A percentile compares a stretch with the other conserved stretches of the same genome.
Evolutionary conservation across 140 eudicot species (phyloP).

Genomic region (Bidens hawaiensis): DNA sequence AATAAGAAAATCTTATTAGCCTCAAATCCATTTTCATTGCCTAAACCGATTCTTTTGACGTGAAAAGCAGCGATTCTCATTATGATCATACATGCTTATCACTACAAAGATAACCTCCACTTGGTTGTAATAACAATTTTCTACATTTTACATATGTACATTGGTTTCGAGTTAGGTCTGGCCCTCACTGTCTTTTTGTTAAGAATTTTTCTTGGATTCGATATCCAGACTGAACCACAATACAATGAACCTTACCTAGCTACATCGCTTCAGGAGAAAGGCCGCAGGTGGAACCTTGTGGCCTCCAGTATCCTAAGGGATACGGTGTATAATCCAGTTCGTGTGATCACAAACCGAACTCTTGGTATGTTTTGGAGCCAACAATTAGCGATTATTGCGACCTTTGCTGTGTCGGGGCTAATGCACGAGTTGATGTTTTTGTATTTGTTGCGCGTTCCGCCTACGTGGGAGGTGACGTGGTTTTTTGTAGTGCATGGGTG

Average conservation of each 20-base stretch:
- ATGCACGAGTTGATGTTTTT: constrained; percentile 56
- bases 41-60: too few species aligned
- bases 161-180: constrained; percentile 37
- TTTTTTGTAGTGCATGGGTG: constrained; percentile 60
- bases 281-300: constrained; percentile 73
- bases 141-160: constrained; percentile 39
- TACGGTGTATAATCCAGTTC: constrained; percentile 40
- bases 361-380: constrained; percentile 36
- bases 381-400: constrained; percentile 27
- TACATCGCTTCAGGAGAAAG: constrained; percentile 70
- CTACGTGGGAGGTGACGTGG: constrained; percentile 86
- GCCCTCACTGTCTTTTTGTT: constrained; percentile 30
- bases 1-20: too few species aligned
- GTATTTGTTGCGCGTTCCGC: constrained; percentile 41
- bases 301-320: constrained; percentile 45
- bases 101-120: constrained; percentile 21
- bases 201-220: constrained; percentile 31
- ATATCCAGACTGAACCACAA: constrained; percentile 50
- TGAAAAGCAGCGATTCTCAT: constrained; percentile 29
- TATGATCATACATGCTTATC: constrained; percentile 11
- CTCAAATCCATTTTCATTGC: too few species aligned
- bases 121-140: constrained; percentile 16
- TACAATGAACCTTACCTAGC: constrained; percentile 59
- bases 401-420: constrained; percentile 60
- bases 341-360: background rate